Percentiles rank a stretch among this genome's conserved stretches.
Evolutionary conservation across 495 filamentous ascomycete genomes (phyloP).

Genomic region (Penicillium paradoxum): DNA sequence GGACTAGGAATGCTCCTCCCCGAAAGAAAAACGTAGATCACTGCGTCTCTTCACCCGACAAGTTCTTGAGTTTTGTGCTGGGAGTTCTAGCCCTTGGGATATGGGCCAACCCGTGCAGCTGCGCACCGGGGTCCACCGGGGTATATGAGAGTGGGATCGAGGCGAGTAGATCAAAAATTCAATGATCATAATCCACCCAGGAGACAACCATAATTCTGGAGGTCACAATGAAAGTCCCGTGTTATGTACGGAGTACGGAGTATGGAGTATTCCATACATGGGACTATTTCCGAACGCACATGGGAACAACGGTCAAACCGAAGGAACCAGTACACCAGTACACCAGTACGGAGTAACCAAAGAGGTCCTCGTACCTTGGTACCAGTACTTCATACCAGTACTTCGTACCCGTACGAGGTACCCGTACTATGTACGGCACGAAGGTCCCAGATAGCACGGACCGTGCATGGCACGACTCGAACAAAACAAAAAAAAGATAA

Average conservation of each 20-base stretch:
- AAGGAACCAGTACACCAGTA: too few species aligned
- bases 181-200: too few species aligned
- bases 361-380: not conserved
- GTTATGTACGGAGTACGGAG: too few species aligned
- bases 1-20: constrained; percentile 12
- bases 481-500: too few species aligned
- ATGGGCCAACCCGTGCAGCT: constrained; percentile 2
- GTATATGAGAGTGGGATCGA: constrained; percentile 6
- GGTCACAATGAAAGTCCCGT: too few species aligned
- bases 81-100: constrained; percentile 17
- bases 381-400: too few species aligned
- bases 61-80: not conserved
- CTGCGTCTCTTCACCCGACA: too few species aligned
- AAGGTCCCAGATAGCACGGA: constrained; percentile 1
- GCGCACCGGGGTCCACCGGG: not conserved
- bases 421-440: not conserved
- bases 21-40: constrained; percentile 18
- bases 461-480: constrained; percentile 8
- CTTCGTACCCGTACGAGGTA: too few species aligned
- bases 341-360: too few species aligned
- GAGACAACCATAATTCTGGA: too few species aligned
- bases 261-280: not conserved
- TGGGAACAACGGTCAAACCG: too few species aligned
- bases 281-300: too few species aligned
- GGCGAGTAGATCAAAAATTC: not conserved